Base-by-base conservation (phyloP, 768 basidiomycete genomes). In the Naematelia encephala region DNA sequence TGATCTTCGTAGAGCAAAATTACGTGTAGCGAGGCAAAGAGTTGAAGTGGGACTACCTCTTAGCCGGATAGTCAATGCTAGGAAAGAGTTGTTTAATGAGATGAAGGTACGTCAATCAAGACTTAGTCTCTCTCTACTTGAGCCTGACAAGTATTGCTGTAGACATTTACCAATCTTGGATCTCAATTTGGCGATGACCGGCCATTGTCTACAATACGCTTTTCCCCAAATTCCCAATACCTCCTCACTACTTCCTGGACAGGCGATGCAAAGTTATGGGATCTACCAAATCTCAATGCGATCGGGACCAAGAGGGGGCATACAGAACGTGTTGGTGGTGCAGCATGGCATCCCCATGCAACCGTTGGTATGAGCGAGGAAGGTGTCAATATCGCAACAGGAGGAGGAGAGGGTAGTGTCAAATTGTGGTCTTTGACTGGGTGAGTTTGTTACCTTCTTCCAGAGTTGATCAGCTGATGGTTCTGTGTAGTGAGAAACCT, bases 121-220 rank as follows among this genome's bases (percentile, higher is more conserved):
- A n/a, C n/a, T n/a, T n/a, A n/a, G n/a, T n/a, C n/a, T n/a, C n/a
- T n/a, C n/a, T n/a, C 26, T 11, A 12, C 13, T 27, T 39, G 34
- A 8, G 34, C 16, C 34, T 39, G 34, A 16, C 34, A 16, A 8
- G 8, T 8, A 39, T 16, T 16, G 8, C 34, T 5, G 14, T 67
- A 93, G 90, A 89, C 86, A 77, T 92, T 89, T 77, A 82, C 85
- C 49, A 94, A 92, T 69, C 84, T 98, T 46, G 96, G 96, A 22
- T 97, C 96, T 0, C 94, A 98, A 82, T 92, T 98, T 66, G 96
- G 92, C 55, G 96, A 97, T 76, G 92, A 96, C 66, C 84, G 96
- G 44, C 92, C 96, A 0, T 85, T 98, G 64, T 88, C 91, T 1
- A 87, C 89, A 79, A 90, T 97, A 26, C 87, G 96, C 39, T 98